These are phyloP conservation scores for Zymoseptoria crescenta DNA, from an alignment of 2,329 filamentous ascomycete species.

Conservation along the genomic window DNA sequence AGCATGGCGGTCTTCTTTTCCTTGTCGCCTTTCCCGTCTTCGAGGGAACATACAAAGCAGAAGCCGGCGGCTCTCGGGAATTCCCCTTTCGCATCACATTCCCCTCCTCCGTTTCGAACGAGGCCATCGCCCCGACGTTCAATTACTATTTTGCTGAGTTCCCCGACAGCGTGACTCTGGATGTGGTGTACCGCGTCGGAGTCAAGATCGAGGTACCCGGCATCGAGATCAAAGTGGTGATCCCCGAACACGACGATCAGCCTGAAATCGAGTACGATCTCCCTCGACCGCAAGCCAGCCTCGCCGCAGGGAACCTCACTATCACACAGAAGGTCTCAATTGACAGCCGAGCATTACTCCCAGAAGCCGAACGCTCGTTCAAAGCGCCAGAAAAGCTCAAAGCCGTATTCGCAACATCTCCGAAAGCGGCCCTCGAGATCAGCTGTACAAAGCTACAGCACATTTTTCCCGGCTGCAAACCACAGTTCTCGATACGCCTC, in stretches of 20 bases:
- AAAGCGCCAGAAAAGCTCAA: slow-evolving; percentile 19
- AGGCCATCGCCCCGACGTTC: slow-evolving; percentile 10
- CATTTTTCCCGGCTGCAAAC: slow-evolving; percentile 12
- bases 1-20: slow-evolving; percentile 10
- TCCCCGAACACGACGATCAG: slow-evolving; percentile 3
- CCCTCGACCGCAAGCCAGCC: slow-evolving; percentile 1
- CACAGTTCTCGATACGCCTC: slow-evolving; percentile 11
- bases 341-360: slow-evolving; percentile 17
- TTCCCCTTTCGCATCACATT: slow-evolving; percentile 11
- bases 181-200: slow-evolving; percentile 8
- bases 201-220: slow-evolving; percentile 12
- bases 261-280: slow-evolving; percentile 3
- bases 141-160: slow-evolving; percentile 9
- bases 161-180: slow-evolving; percentile 13
- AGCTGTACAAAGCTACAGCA: slow-evolving; percentile 10
- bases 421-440: slow-evolving; percentile 14
- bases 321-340: slow-evolving; percentile 9
- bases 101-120: slow-evolving; percentile 1
- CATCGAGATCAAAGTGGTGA: slow-evolving; percentile 11
- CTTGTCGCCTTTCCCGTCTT: slow-evolving; percentile 5
- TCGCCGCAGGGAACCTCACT: slow-evolving; percentile 1
- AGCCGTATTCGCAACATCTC: slow-evolving; percentile 17
- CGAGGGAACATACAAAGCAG: slow-evolving; percentile 12
- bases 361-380: slow-evolving; percentile 12
- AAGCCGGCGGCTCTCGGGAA: slow-evolving; percentile 6